phyloP scores from a whole-genome alignment of 2,329 filamentous ascomycete genomes.

The Ascochyta clinopodiicola region DNA sequence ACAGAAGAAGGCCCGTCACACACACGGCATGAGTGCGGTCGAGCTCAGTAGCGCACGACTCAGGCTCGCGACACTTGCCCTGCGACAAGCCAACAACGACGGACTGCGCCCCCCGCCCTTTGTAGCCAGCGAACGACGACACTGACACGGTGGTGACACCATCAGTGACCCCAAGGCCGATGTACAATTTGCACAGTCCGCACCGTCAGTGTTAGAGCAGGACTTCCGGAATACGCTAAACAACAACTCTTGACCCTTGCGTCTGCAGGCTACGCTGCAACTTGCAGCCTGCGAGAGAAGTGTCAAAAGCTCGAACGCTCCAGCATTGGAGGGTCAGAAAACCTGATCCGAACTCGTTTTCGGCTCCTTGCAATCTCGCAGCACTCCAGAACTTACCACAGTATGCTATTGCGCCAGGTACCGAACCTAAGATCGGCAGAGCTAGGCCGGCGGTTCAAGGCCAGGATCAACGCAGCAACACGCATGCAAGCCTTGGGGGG shows the following conservation, averaged over 20 bases:
- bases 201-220: not conserved
- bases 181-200: not conserved
- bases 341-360: not conserved
- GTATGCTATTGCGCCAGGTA: not conserved
- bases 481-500: slow-evolving; percentile 2
- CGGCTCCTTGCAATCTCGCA: not conserved
- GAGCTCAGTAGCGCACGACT: slow-evolving; percentile 1
- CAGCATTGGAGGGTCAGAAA: not conserved
- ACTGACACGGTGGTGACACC: not conserved
- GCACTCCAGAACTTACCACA: not conserved
- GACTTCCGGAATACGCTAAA: not conserved
- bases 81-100: not conserved
- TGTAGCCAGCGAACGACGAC: not conserved
- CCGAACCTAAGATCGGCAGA: not conserved
- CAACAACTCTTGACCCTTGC: not conserved
- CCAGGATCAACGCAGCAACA: not conserved
- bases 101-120: not conserved
- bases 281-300: not conserved
- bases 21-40: not conserved
- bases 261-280: not conserved
- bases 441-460: not conserved
- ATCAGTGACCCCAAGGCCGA: not conserved
- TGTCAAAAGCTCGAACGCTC: not conserved
- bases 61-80: slow-evolving; percentile 13
- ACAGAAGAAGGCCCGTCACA: slow-evolving; percentile 2